These are phyloP conservation scores for Auriscalpium vulgare DNA, from an alignment of 768 basidiomycete genomes.

Conservation along the genomic window DNA sequence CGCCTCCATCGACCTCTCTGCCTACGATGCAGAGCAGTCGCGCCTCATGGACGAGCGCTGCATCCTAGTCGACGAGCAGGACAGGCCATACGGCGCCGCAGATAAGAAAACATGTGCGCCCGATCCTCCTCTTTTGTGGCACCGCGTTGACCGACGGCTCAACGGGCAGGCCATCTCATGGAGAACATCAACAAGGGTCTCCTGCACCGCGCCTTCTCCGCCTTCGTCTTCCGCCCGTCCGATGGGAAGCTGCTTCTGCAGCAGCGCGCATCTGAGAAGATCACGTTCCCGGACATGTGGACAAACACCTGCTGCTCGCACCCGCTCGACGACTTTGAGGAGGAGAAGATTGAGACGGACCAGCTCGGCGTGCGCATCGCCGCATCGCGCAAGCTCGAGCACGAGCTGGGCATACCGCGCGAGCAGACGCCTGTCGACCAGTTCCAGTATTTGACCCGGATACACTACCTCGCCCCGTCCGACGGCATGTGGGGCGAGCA, in stretches of 20 bases:
- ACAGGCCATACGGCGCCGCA: constrained; percentile 74
- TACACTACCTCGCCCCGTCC: constrained; percentile 95
- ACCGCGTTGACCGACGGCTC: constrained; percentile 1
- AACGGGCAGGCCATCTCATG: constrained; percentile 82
- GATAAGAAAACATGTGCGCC: constrained; percentile 94
- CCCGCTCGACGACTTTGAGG: constrained; percentile 86
- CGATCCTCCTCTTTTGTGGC: background rate
- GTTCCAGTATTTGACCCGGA: constrained; percentile 92
- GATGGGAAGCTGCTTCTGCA: constrained; percentile 93
- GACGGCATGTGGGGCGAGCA: constrained; percentile 96
- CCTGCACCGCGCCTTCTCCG: constrained; percentile 96
- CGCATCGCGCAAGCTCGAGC: constrained; percentile 92
- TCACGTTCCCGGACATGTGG: constrained; percentile 99
- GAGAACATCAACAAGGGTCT: constrained; percentile 91
- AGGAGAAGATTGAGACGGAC: constrained; percentile 66
- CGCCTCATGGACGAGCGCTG: constrained; percentile 94
- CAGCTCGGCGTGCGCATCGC: constrained; percentile 83
- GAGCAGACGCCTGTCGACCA: constrained; percentile 70
- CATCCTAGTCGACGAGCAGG: constrained; percentile 85
- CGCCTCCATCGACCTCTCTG: constrained; percentile 68
- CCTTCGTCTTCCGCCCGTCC: constrained; percentile 89
- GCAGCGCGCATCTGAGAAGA: constrained; percentile 95
- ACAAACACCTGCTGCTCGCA: constrained; percentile 99
- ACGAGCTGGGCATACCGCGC: constrained; percentile 89
- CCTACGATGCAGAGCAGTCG: constrained; percentile 89